Base-by-base conservation (phyloP, 208 protist genomes). In the Novymonas esmeraldas region DNA sequence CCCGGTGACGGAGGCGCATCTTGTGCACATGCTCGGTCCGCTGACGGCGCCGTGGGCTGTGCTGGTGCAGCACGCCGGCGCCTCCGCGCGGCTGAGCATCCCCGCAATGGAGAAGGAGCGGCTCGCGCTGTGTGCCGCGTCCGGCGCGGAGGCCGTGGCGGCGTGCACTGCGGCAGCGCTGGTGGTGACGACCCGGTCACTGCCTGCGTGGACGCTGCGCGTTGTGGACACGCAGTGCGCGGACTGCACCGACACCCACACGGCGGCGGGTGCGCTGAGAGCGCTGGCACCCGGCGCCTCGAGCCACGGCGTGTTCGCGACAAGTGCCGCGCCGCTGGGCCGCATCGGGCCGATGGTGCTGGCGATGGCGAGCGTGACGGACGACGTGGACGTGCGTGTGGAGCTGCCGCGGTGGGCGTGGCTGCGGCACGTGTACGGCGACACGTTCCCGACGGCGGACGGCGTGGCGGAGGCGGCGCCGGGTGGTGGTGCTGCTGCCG, bases 301-400 rank as follows among this genome's bases (percentile, higher is more conserved):
- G 24, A 45, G 16, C 18, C 55, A 60, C 36, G 51, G 13, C 16
- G 58, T 73, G 18, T 73, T 58, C 42, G 58, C 48, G 5, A 50
- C 66, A 3, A 14, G 49, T 2, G 33, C 24, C n/a, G 48, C 66
- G 0, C 50, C 50, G 31, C 58, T 73, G 18, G 66, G 66, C 14
- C 45, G 58, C 20, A 59, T 73, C 10, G 66, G 66, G 28, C 66
- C 66, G 58, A 73, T 73, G 66, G 57, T 73, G n/a, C 50, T 73
- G 4, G 66, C 66, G 16, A 73, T 73, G 24, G 45, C 66, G n/a
- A 73, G 66, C 50, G 66, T 73, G 31, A 73, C 66, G 31, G 66
- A 73, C 42, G 66, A 65, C 50, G 24, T 73, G 7, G 28, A 22
- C 2, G 2, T 65, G n/a, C 22, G 14, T 5, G 24, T 6, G n/a